Evolutionary conservation across 2,329 filamentous ascomycete genomes (phyloP).

Genomic region (Sordariomycetes sp.): DNA sequence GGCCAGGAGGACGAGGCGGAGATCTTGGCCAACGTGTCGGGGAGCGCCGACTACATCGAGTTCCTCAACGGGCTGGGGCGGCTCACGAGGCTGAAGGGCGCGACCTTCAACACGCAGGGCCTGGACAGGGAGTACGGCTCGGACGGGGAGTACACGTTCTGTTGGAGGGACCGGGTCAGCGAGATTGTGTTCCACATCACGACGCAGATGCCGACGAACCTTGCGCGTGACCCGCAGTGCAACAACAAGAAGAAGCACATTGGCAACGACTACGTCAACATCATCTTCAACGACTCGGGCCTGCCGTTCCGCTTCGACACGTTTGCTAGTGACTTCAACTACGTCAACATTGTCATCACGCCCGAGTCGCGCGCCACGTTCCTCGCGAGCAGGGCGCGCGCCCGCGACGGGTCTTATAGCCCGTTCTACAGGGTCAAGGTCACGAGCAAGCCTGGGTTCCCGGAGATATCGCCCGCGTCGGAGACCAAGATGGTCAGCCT

Average conservation of each 20-base stretch:
- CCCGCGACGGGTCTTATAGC: constrained; percentile 14
- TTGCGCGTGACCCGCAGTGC: constrained; percentile 61
- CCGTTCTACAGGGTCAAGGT: constrained; percentile 82
- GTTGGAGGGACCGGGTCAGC: constrained; percentile 88
- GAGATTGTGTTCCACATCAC: constrained; percentile 94
- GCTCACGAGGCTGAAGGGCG: constrained; percentile 65
- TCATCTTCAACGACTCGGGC: constrained; percentile 97
- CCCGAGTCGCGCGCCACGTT: constrained; percentile 73
- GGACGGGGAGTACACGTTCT: constrained; percentile 81
- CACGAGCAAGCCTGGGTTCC: constrained; percentile 78
- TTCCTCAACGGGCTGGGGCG: constrained; percentile 77
- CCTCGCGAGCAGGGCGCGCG: constrained; percentile 43
- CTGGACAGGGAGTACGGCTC: constrained; percentile 64
- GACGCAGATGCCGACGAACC: constrained; percentile 91
- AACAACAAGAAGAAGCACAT: constrained; percentile 88
- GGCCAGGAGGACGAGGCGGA: constrained; percentile 72
- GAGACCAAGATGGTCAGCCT: constrained; percentile 82
- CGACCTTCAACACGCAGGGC: constrained; percentile 86
- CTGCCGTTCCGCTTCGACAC: constrained; percentile 78
- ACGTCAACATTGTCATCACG: constrained; percentile 90
- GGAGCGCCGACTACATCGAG: constrained; percentile 76
- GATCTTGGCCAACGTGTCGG: constrained; percentile 75
- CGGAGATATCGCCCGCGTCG: constrained; percentile 79
- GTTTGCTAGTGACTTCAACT: constrained; percentile 91
- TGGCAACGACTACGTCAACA: constrained; percentile 95